Base-by-base conservation (phyloP, 352 stramenopile species). In the Phytopythium litorale region DNA sequence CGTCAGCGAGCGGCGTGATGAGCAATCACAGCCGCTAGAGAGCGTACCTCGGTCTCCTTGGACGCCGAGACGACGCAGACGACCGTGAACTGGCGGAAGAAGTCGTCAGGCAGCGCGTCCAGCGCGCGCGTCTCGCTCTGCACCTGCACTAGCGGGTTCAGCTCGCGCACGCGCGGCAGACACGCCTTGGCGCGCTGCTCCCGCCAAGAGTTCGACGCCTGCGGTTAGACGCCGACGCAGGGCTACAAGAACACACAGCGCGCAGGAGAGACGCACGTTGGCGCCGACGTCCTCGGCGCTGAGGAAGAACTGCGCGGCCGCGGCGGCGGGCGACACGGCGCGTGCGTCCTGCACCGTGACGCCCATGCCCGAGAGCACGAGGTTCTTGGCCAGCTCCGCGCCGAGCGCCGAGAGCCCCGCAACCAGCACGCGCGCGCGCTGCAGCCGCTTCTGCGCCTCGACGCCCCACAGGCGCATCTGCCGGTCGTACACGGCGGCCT, bases 381-480 rank as follows among this genome's bases (percentile, higher is more conserved):
- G 77, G 81, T 99, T 99, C 77, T 99, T 99, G 28, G 96, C 87
- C 32, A 99, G 85, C 85, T 99, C 94, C 53, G 84, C 89, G 32
- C 91, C 87, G 32, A 96, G 70, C 64, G 91, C 60, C 13, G 73
- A 78, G 54, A 98, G 81, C 13, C 91, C 92, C 46, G 80, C 89
- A 62, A 98, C 86, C 12, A 98, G 66, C 49, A 98, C 88, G 45
- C 87, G 81, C 23, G 92, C 88, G 67, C 71, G 89, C 70, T 96
- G 91, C 55, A 98, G 86, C 0, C 92, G 80, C 63, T 91, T 88
- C 84, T 99, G 97, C 40, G 96, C 96, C 71, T 99, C 97, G 25
- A 98, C 88, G 35, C 97, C 97, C 97, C 97, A 99, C n/a, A 99
- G 79, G 21, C 97, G 94, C 79, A 99, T 99, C 79, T 99, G 97